A percentile compares a stretch with the other conserved stretches of the same genome.
Evolutionary conservation across 768 basidiomycete genomes (phyloP).

Genomic region (Xanthoconium purpureum): DNA sequence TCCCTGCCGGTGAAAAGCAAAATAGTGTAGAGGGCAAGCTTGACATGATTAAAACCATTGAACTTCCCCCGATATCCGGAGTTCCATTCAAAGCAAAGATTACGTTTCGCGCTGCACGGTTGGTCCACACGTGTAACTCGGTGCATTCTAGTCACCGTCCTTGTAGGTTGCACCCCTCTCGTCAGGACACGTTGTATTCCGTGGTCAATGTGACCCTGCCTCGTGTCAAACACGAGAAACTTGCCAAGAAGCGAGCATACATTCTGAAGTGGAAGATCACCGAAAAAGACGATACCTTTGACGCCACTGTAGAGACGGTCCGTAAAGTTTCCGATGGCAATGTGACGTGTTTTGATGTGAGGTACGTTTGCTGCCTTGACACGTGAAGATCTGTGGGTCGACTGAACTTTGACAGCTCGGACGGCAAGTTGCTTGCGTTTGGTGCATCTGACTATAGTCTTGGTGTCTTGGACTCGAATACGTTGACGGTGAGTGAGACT

Average conservation of each 20-base stretch:
- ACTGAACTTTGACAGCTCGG: slow-evolving; percentile 46
- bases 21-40: slow-evolving; percentile 24
- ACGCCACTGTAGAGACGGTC: slow-evolving; percentile 45
- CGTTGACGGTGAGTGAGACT: slow-evolving; percentile 58
- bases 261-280: slow-evolving; percentile 70
- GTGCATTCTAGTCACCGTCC: slow-evolving; percentile 7
- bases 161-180: slow-evolving; percentile 54
- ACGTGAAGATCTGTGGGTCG: slow-evolving; percentile 2
- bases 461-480: slow-evolving; percentile 77
- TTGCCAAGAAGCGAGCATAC: slow-evolving; percentile 56
- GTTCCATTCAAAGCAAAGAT: slow-evolving; percentile 39
- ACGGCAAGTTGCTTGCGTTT: slow-evolving; percentile 80
- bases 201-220: slow-evolving; percentile 66
- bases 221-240: slow-evolving; percentile 54
- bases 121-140: slow-evolving; percentile 6
- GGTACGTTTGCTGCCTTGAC: slow-evolving; percentile 44
- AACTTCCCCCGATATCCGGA: slow-evolving; percentile 50
- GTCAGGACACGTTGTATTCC: slow-evolving; percentile 58
- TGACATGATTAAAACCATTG: slow-evolving; percentile 48
- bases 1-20: slow-evolving; percentile 35
- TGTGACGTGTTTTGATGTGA: slow-evolving; percentile 85
- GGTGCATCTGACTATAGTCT: slow-evolving; percentile 86
- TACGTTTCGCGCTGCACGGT: slow-evolving; percentile 68
- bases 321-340: slow-evolving; percentile 77
- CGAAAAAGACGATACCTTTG: slow-evolving; percentile 65